Percentiles rank a stretch among this genome's conserved stretches.
Conservation (phyloP, 441 rosid species). For the Bruguiera hainesii region DNA sequence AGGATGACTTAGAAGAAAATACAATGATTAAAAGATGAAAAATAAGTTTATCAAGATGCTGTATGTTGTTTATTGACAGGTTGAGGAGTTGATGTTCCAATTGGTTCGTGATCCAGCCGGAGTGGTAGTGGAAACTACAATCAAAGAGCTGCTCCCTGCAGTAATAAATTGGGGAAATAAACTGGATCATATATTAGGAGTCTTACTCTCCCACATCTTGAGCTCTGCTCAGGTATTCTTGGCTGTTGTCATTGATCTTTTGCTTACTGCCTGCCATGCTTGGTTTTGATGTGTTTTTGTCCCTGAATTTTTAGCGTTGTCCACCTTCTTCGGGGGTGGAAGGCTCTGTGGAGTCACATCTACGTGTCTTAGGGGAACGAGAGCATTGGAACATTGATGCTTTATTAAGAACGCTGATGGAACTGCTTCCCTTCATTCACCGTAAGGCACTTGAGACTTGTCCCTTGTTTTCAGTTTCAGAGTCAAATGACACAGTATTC, state of each 20-base stretch:
- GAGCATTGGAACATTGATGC: conserved; percentile 97
- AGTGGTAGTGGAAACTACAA: conserved; percentile 86
- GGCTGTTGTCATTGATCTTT: conserved; percentile 15
- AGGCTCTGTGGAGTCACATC: conserved; percentile 87
- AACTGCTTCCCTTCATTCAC: conserved; percentile 71
- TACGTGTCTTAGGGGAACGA: conserved; percentile 86
- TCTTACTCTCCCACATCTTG: conserved; percentile 68
- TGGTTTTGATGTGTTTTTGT: conserved; percentile 16
- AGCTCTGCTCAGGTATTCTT: conserved; percentile 78
- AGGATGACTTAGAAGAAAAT: conserved; percentile 32
- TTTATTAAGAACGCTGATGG: conserved; percentile 77
- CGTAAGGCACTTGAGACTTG: conserved; percentile 78
- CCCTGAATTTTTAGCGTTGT: conserved; percentile 55
- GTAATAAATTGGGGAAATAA: conserved; percentile 86
- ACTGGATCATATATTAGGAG: conserved; percentile 74
- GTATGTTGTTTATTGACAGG: conserved; percentile 52
- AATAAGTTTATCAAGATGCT: conserved; percentile 24
- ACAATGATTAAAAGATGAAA: conserved; percentile 7
- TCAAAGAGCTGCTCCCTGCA: conserved; percentile 84
- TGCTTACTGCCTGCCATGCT: conserved; percentile 12
- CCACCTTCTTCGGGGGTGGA: conserved; percentile 97
- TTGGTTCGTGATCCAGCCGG: conserved; percentile 90
- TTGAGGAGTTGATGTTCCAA: conserved; percentile 94
- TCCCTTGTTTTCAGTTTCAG: conserved; percentile 63
- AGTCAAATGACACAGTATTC: conserved; percentile 42